Base-by-base conservation (phyloP, 2,329 filamentous ascomycete species). In the Cercospora sp. region DNA sequence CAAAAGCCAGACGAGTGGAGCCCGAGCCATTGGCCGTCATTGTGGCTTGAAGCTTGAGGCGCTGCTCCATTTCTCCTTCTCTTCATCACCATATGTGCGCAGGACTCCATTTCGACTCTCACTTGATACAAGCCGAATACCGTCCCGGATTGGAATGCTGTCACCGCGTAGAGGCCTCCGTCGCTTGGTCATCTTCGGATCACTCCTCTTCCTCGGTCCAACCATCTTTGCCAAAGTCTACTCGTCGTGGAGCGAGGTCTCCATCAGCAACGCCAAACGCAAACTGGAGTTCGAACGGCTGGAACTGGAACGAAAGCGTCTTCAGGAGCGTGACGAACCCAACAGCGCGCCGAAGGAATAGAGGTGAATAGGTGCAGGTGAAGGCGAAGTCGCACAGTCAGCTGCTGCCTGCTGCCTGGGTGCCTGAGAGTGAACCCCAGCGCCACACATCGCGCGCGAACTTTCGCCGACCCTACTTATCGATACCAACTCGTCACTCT, bases 151-250 rank as follows among this genome's bases (percentile, higher is more conserved):
- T 64, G 62, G 62, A 28, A 64, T 64, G 9, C 62, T 53, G 20
- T 65, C 64, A 9, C 64, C 58, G 28, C 64, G 64, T 8, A 36
- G 64, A 61, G 58, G 53, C 48, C 42, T 68, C 30, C 66, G 66
- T 20, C 63, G 66, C 40, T 23, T 68, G 30, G 36, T 65, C 23
- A 58, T 68, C 48, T 60, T 64, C 28, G 59, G 42, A 16, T 26
- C 59, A 12, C 36, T 65, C 60, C 20, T 68, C 63, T 68, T 68
- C 48, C 63, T 68, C 18, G 66, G 62, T 6, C 66, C 66, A 26
- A 59, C 63, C 9, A 58, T 68, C 20, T 48, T 31, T 9, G 36
- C 63, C 10, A 68, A 65, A 20, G 45, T 65, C 28, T 68, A 68
- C 59, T 51, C 58, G 4, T 60, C 63, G 33, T 68, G 63, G 57